Evolutionary conservation across 2,329 filamentous ascomycete species (phyloP).

Genomic region (Harringtonia aguacate): DNA sequence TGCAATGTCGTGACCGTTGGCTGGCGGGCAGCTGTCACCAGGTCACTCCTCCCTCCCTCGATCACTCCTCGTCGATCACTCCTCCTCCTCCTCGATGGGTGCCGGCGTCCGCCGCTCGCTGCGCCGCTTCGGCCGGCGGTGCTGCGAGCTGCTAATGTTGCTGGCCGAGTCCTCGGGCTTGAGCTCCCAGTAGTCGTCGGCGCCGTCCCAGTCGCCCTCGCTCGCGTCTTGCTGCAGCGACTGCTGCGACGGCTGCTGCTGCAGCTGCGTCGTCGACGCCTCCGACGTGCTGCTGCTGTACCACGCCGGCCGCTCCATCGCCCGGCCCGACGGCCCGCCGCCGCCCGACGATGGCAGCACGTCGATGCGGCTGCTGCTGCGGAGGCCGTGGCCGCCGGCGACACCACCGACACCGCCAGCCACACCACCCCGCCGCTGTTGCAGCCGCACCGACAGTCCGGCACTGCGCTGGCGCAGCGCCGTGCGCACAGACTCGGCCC

Average conservation of each 20-base stretch:
- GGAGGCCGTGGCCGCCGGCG: slow-evolving; percentile 2
- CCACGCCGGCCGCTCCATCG: slow-evolving; percentile 31
- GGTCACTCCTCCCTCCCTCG: background rate
- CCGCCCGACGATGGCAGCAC: slow-evolving; percentile 34
- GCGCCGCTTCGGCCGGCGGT: slow-evolving; percentile 55
- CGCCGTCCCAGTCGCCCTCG: slow-evolving; percentile 46
- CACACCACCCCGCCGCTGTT: slow-evolving; percentile 33
- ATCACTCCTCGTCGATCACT: slow-evolving; percentile 17
- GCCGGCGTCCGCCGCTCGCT: slow-evolving; percentile 62
- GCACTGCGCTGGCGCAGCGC: slow-evolving; percentile 73
- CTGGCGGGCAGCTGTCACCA: no score
- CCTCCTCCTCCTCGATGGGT: slow-evolving; percentile 58
- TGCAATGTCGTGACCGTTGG: no score
- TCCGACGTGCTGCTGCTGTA: slow-evolving; percentile 21
- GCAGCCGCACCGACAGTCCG: slow-evolving; percentile 57
- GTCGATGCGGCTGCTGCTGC: slow-evolving; percentile 33
- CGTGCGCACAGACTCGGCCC: slow-evolving; percentile 70
- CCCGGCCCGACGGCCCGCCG: slow-evolving; percentile 26
- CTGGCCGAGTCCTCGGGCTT: slow-evolving; percentile 73
- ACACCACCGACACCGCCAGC: background rate
- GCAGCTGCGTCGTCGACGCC: no score
- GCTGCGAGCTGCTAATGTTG: slow-evolving; percentile 63
- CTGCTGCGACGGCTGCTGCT: no score
- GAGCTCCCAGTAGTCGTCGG: slow-evolving; percentile 46
- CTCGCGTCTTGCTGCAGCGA: background rate